phyloP scores from a whole-genome alignment of 371 early-diverging fungal genomes.

The Lichtheimia hyalospora region DNA sequence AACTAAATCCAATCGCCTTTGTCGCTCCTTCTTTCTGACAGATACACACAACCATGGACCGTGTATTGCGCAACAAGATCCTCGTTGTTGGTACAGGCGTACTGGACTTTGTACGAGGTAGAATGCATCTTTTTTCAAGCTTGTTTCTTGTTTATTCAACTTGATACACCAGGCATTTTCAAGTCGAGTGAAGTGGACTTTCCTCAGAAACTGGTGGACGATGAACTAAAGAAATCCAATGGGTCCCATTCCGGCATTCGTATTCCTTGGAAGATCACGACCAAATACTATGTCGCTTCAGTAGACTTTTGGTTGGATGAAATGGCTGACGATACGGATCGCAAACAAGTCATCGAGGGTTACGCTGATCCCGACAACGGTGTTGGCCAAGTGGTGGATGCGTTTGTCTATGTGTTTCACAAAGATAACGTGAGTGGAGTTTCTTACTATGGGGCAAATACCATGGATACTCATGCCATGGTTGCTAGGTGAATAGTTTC shows the following conservation, averaged over 20 bases:
- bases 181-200: conserved; percentile 24
- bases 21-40: too few relatives aligned
- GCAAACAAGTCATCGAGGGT: conserved; percentile 39
- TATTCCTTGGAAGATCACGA: conserved; percentile 67
- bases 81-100: conserved; percentile 56
- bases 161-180: conserved; percentile 21
- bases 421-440: conserved; percentile 47
- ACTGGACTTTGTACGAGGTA: conserved; percentile 56
- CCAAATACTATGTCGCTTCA: conserved; percentile 73
- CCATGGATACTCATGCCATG: not conserved
- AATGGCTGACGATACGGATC: conserved; percentile 26
- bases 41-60: not conserved
- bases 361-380: conserved; percentile 49
- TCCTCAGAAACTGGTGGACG: conserved; percentile 21
- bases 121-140: too few relatives aligned
- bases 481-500: conserved; percentile 49
- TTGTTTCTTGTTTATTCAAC: not conserved
- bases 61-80: conserved; percentile 53
- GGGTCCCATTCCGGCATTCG: conserved; percentile 44
- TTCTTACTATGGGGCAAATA: too few relatives aligned
- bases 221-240: conserved; percentile 28
- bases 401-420: conserved; percentile 65
- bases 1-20: too few relatives aligned
- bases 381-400: conserved; percentile 64
- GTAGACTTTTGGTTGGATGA: conserved; percentile 74